Base-by-base conservation (phyloP, 129 eudicot genomes). In the Saposhnikovia divaricata region DNA sequence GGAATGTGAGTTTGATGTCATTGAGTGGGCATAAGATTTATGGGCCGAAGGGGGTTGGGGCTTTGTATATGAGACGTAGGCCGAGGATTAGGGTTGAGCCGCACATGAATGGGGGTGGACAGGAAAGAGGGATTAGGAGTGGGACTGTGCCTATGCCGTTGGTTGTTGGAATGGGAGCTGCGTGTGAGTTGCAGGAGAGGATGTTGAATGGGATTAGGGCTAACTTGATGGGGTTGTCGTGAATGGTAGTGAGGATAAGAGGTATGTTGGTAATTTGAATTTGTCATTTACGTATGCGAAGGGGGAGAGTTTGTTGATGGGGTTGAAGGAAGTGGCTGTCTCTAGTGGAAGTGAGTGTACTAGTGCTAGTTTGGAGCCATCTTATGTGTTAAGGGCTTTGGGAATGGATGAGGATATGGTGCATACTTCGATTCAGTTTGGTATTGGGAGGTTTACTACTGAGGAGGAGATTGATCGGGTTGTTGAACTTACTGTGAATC, bases 371-470 rank as follows among this genome's bases (percentile, higher is more conserved):
- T 89, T 95, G 83, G 99, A 95, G 85, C 99, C 99, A 5, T 92
- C 97, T 7, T 95, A 95, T 79, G 99, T 95, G 73, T 73, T 95
- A 84, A 90, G 99, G 77, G 99, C 99, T 2, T 86, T 95, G 86
- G 99, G 99, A 44, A 97, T 95, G 44, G 99, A 95, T 53, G 99
- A 95, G 75, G 99, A 95, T 74, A 95, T 95, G 99, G 99, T 97
- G 0, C 99, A 95, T 84, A 95, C 99, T 15, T 95, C 99, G 0
- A 95, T 95, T 68, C 83, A 97, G 88, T 95, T 92, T 75, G 99
- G 99, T 65, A 95, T 95, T 66, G 99, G 99, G 94, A 85, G 99
- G 95, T 95, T 95, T 65, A 95, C 99, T 3, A 95, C 99, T 3
- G 99, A 95, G 82, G 94, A 84, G 44, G 99, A 95, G 88, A 92